These are phyloP conservation scores for Tinospora cordifolia DNA, from an alignment of 164 flowering plant genomes.

Conservation along the genomic window DNA sequence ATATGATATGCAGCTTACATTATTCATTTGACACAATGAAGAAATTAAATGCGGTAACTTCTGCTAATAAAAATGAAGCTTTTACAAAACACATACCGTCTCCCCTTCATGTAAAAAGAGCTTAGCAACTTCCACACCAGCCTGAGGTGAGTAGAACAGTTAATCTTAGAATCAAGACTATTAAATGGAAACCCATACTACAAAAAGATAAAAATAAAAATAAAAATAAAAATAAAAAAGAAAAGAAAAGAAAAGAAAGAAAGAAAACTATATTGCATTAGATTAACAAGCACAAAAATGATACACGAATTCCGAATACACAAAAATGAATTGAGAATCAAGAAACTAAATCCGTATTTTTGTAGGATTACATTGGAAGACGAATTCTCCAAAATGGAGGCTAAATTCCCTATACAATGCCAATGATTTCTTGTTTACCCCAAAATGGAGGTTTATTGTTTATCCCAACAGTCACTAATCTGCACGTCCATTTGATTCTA, in stretches of 20 bases:
- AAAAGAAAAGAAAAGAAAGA: not conserved
- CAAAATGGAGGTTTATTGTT: no score
- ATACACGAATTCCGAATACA: not conserved
- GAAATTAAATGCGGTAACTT: not conserved
- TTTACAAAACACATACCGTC: conserved; percentile 43
- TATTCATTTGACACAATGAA: not conserved
- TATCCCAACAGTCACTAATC: no score
- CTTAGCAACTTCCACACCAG: conserved; percentile 92
- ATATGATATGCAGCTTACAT: not conserved
- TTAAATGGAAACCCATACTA: not conserved
- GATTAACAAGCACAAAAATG: no score
- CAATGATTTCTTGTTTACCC: no score
- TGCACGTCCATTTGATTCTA: no score
- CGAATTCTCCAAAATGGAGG: no score
- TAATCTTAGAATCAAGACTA: conserved; percentile 10
- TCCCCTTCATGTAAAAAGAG: conserved; percentile 79
- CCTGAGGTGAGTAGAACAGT: conserved; percentile 44
- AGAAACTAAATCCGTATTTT: not conserved
- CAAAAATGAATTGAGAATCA: not conserved
- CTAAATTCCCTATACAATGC: no score
- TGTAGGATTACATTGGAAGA: no score
- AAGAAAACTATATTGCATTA: not conserved
- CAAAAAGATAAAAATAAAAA: not conserved
- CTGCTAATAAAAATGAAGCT: not conserved
- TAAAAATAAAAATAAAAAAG: not conserved